These are phyloP conservation scores for Trypanosoma platydactyli DNA, from an alignment of 208 protist genomes.

Conservation along the genomic window DNA sequence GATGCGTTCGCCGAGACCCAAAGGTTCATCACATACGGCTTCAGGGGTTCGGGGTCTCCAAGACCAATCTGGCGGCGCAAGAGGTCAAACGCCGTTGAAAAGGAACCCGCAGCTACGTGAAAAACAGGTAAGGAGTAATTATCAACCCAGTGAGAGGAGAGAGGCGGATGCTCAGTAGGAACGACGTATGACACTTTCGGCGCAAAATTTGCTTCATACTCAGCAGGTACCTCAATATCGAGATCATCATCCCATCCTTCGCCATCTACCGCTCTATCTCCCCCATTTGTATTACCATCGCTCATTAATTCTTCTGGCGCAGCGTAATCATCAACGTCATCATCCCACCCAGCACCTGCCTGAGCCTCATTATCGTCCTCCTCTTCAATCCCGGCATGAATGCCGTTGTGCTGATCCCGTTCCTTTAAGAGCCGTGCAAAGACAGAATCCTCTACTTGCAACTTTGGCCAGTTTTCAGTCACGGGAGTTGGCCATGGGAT, in stretches of 20 bases:
- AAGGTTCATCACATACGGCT: constrained; percentile 85
- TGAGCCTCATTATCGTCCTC: constrained; percentile 34
- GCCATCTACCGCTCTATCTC: constrained; percentile 23
- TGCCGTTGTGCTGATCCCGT: constrained; percentile 44
- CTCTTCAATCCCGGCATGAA: constrained; percentile 32
- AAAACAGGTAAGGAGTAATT: constrained; percentile 85
- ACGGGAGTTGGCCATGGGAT: constrained; percentile 32
- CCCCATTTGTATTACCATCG: constrained; percentile 4
- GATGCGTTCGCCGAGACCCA: constrained; percentile 73
- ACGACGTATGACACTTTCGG: constrained; percentile 35
- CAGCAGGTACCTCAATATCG: constrained; percentile 59
- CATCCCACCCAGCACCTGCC: constrained; percentile 53
- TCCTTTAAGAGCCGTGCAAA: constrained; percentile 77
- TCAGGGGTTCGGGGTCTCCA: constrained; percentile 88
- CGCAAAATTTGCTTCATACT: constrained; percentile 12
- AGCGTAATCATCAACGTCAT: constrained; percentile 26
- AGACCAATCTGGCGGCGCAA: constrained; percentile 91
- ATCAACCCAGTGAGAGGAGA: constrained; percentile 80
- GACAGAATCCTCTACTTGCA: constrained; percentile 75
- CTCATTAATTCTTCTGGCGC: background rate
- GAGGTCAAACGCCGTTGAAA: constrained; percentile 91
- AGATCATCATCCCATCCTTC: constrained; percentile 78
- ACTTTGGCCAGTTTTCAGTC: constrained; percentile 81
- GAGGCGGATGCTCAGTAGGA: constrained; percentile 51
- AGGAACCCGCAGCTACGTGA: constrained; percentile 95